A percentile compares a stretch with the other conserved stretches of the same genome.
Conservation (phyloP, 352 stramenopile genomes). For the Phytophthora uliginosa region DNA sequence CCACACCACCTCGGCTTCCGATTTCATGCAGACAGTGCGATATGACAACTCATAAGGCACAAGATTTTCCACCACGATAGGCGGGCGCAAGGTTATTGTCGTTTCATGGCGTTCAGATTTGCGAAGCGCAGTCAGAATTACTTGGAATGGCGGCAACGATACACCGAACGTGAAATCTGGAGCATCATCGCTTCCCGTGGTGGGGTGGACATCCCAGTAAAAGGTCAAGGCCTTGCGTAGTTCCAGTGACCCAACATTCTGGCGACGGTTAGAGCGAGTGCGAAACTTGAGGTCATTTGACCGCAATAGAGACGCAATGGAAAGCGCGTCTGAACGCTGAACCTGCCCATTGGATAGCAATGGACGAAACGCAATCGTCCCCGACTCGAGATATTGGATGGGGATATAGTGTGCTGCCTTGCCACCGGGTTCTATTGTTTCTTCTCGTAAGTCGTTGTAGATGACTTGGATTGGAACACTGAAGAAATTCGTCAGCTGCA, state of each 20-base stretch:
- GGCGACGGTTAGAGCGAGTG: constrained; percentile 37
- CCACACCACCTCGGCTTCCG: constrained; percentile 68
- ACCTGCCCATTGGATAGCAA: constrained; percentile 67
- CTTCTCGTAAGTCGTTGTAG: constrained; percentile 76
- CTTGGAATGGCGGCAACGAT: constrained; percentile 74
- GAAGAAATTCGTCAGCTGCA: constrained; percentile 84
- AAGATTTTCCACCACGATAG: constrained; percentile 82
- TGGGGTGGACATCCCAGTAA: constrained; percentile 79
- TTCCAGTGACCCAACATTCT: constrained; percentile 69
- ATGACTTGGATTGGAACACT: constrained; percentile 76
- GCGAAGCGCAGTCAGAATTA: constrained; percentile 74
- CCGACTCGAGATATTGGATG: constrained; percentile 81
- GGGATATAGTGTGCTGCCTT: constrained; percentile 77
- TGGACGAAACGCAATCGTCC: constrained; percentile 80
- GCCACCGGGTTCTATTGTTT: constrained; percentile 60
- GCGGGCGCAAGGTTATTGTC: constrained; percentile 71
- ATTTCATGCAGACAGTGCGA: constrained; percentile 85
- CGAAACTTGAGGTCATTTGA: constrained; percentile 41
- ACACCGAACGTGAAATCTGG: constrained; percentile 49
- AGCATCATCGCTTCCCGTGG: constrained; percentile 10
- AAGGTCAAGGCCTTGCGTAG: constrained; percentile 77
- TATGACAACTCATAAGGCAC: constrained; percentile 79
- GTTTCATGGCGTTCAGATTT: constrained; percentile 87
- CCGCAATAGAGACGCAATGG: constrained; percentile 68
- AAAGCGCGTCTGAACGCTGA: constrained; percentile 64